These are phyloP conservation scores for Rhododendron henanense DNA, from an alignment of 148 eudicot genomes.

Conservation along the genomic window DNA sequence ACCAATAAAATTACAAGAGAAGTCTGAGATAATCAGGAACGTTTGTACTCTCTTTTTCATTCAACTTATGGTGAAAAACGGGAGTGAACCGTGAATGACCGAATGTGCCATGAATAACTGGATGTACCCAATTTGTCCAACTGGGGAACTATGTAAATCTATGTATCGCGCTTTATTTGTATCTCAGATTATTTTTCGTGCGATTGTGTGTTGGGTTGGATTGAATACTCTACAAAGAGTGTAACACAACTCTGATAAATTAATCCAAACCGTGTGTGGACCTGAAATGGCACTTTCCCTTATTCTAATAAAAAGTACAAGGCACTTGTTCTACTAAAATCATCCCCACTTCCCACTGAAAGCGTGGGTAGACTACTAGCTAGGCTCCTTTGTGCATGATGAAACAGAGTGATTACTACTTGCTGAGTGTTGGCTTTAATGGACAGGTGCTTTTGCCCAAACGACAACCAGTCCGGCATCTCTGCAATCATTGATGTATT, in stretches of 20 bases:
- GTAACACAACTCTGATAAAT: neutral
- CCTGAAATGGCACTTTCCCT: neutral
- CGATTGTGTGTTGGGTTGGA: neutral
- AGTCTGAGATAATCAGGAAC: too few relatives aligned
- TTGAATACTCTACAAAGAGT: neutral
- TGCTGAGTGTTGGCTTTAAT: neutral
- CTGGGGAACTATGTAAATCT: too few relatives aligned
- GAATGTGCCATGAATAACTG: too few relatives aligned
- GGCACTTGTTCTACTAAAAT: neutral
- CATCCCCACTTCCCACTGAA: neutral
- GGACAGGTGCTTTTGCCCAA: neutral
- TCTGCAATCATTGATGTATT: neutral
- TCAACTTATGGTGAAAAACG: too few relatives aligned
- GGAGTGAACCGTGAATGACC: too few relatives aligned
- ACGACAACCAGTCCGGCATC: neutral
- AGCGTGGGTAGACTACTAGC: neutral
- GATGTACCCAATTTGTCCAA: too few relatives aligned
- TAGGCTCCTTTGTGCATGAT: neutral
- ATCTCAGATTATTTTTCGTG: neutral
- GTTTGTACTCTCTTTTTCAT: too few relatives aligned
- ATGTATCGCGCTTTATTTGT: neutral
- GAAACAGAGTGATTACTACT: neutral
- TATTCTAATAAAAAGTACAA: neutral
- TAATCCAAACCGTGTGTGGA: neutral
- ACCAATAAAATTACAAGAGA: too few relatives aligned